Base-by-base conservation (phyloP, 345 rosid species). In the Aethionema arabicum region DNA sequence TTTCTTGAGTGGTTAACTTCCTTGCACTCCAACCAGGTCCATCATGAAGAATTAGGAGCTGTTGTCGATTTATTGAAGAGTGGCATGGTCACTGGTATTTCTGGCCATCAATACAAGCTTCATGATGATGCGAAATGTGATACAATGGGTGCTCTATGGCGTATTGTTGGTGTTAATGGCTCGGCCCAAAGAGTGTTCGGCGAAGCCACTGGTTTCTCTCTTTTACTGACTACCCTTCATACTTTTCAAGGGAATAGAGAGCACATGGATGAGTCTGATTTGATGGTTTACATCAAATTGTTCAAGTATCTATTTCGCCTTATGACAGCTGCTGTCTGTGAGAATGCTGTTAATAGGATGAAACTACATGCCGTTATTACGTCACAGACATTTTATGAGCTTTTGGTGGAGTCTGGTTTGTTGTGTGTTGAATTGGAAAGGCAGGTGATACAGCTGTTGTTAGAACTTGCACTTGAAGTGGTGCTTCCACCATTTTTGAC, bases 161-260 rank as follows among this genome's bases (percentile, higher is more conserved):
- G 99, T 37, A 83, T 95, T 72, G 66, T 95, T 69, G 95, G 97
- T 52, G 82, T 76, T 44, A 95, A 90, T 76, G 79, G 71, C 52
- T 83, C 91, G 63, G 92, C 92, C 41, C 96, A 90, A 74, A 82
- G 79, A 77, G 82, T 88, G 58, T 95, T 95, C 63, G 99, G 97
- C 70, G 99, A 95, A 82, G 83, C 95, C 62, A 87, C 96, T 54
- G 99, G 99, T 21, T 90, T 93, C 77, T 95, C 99, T 70, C 95
- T 95, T 78, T 82, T 95, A 68, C 70, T 90, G 72, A 95, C 97
- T 46, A 83, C 82, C 55, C 97, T 95, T 48, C 95, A 95, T 48
- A 82, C 93, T 72, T 86, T 95, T 69, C 96, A 84, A 72, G 90
- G 78, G 69, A 87, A 83, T 50, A 84, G 69, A 51, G 91, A 78